Evolutionary conservation across 257 asterid species (phyloP), one percentile per base, ranked within the genome.

Genomic region (Parsonsia alboflavescens): DNA sequence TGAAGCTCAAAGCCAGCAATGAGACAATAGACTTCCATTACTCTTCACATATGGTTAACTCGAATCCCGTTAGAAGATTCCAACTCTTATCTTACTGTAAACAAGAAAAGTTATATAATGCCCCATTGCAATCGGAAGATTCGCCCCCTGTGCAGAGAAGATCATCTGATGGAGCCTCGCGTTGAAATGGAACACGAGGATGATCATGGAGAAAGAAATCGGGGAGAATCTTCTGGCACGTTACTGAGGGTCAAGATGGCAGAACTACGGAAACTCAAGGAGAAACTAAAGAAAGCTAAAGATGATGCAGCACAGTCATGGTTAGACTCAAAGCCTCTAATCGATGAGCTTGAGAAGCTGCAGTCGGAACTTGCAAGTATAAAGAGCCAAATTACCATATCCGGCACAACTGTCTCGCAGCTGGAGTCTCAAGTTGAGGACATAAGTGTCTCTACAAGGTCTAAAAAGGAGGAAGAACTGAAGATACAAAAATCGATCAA

Each of bases 271-370:
- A 73, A 70, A 45, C 68, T 84, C 39, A 81, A 81, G 78, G 82
- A 80, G 45, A 81, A 83, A 61, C 87, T 88, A 72, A 77, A 36
- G 77, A 84, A 69, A 53, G 93, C 92, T 22, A 90, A 90, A 76
- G 96, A 90, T 75, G 88, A 86, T 1, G 88, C 87, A 0, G 82
- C 24, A 66, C 96, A 88, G 65, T 86, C 93, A 33, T 90, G 89
- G 91, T 69, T 88, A 66, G 96, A 89, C 48, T 88, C 96, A 45
- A 85, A 86, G 57, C 90, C 93, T 46, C 63, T 88, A 15, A 84
- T 88, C 17, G 93, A 86, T 24, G 85, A 86, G 77, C 91, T 90
- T n/a, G 88, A 90, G 56, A 88, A 82, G 71, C 82, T 75, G 77
- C 87, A 88, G 41, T 80, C 84, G 9, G 89, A 82, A 71, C 81